phyloP scores from a whole-genome alignment of 176 grass and related monocot genomes.

The Carex myosuroides region DNA sequence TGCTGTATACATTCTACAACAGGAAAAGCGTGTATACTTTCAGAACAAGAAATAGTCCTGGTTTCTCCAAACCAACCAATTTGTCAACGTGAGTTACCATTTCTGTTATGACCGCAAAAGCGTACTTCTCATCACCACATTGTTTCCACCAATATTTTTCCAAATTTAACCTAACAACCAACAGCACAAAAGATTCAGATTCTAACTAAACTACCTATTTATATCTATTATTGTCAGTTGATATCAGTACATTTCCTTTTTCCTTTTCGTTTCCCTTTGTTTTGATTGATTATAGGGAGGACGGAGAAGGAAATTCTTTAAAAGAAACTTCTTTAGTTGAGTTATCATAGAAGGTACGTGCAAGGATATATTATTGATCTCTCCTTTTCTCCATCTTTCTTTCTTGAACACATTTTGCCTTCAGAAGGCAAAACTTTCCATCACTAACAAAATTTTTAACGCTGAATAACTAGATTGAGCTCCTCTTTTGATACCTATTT shows the following conservation, averaged over 20 bases:
- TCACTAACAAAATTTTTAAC: background rate
- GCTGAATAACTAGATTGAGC: background rate
- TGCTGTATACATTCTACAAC: background rate
- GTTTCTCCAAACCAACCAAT: background rate
- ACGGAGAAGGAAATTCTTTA: background rate
- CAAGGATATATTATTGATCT: background rate
- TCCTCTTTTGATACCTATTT: background rate
- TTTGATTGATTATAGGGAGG: background rate
- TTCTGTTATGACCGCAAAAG: background rate
- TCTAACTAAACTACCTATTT: constrained; percentile 5
- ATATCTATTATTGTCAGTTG: background rate
- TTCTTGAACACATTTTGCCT: background rate
- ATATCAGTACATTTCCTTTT: background rate
- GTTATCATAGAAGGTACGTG: background rate
- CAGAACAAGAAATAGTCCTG: background rate
- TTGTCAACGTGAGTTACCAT: background rate
- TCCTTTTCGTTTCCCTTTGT: background rate
- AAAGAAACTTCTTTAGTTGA: background rate
- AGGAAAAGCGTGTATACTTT: background rate
- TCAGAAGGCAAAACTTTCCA: background rate
- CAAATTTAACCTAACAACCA: constrained; percentile 16
- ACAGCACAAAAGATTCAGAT: background rate
- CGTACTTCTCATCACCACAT: background rate
- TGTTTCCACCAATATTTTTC: background rate
- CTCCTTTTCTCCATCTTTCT: background rate